These are phyloP conservation scores for Butyriboletus regius DNA, from an alignment of 1,284 basidiomycete genomes.

Conservation along the genomic window DNA sequence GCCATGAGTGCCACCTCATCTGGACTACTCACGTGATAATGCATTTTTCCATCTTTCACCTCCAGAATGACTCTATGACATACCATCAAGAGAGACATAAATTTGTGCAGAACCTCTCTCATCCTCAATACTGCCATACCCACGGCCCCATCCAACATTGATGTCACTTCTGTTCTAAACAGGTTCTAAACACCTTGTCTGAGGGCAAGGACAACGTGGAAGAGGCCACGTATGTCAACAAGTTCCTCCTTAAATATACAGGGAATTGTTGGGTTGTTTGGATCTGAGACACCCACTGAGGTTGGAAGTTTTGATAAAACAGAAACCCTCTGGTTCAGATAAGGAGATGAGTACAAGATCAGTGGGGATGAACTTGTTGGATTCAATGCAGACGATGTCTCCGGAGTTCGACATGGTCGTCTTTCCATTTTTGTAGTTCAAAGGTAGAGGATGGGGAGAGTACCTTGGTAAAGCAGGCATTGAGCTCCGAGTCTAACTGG, in stretches of 20 bases:
- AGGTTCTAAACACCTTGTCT: constrained; percentile 17
- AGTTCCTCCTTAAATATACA: constrained; percentile 86
- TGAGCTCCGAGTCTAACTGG: constrained; percentile 88
- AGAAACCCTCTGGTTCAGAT: constrained; percentile 92
- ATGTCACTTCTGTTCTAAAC: constrained; percentile 12
- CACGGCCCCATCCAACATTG: neutral
- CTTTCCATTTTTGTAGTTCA: constrained; percentile 75
- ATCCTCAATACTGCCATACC: constrained; percentile 20
- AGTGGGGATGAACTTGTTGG: constrained; percentile 92
- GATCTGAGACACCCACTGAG: constrained; percentile 91
- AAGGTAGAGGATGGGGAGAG: constrained; percentile 65
- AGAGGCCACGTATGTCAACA: no score
- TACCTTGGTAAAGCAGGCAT: constrained; percentile 75
- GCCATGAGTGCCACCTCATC: constrained; percentile 95
- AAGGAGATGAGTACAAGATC: constrained; percentile 84
- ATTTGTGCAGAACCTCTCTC: constrained; percentile 71
- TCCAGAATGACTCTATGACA: constrained; percentile 99
- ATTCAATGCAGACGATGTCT: constrained; percentile 85
- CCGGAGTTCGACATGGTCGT: constrained; percentile 86
- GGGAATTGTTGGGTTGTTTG: constrained; percentile 94
- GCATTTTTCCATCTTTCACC: constrained; percentile 71
- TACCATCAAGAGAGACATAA: constrained; percentile 84
- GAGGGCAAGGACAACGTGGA: constrained; percentile 1
- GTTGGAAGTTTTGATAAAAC: constrained; percentile 96
- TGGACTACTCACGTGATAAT: constrained; percentile 94